These are phyloP conservation scores for Yarrowia galli DNA, from an alignment of 1,139 yeast genomes.

Conservation along the genomic window DNA sequence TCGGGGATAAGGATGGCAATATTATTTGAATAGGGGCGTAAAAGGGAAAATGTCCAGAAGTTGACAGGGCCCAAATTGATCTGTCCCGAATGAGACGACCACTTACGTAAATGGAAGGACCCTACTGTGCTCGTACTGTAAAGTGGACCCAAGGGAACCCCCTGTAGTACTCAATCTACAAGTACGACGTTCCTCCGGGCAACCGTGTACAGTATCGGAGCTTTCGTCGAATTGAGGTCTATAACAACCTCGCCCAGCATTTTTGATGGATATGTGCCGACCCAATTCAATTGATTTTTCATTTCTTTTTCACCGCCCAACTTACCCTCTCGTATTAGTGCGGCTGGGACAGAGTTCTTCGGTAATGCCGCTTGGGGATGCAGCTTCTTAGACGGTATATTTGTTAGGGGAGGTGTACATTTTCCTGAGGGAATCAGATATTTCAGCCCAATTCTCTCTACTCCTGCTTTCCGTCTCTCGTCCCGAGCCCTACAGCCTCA, in stretches of 20 bases:
- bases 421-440: background rate
- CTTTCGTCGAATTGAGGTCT: too few relatives aligned
- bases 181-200: too few relatives aligned
- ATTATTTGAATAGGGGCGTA: constrained; percentile 18
- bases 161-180: background rate
- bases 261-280: too few relatives aligned
- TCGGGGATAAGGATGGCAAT: background rate
- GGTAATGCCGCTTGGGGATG: constrained; percentile 6
- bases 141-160: too few relatives aligned
- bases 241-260: too few relatives aligned
- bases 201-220: too few relatives aligned
- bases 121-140: too few relatives aligned
- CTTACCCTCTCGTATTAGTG: constrained; percentile 17
- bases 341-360: constrained; percentile 6
- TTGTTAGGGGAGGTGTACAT: background rate
- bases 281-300: too few relatives aligned
- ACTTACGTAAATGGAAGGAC: too few relatives aligned
- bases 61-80: background rate
- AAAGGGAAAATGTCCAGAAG: background rate
- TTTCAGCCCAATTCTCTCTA: background rate
- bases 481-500: background rate
- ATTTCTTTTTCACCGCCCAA: too few relatives aligned
- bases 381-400: background rate
- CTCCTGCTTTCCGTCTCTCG: background rate
- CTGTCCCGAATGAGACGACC: background rate